Evolutionary conservation across 768 basidiomycete genomes (phyloP), one percentile per base, ranked within the genome.

Genomic region (Chiua virens): DNA sequence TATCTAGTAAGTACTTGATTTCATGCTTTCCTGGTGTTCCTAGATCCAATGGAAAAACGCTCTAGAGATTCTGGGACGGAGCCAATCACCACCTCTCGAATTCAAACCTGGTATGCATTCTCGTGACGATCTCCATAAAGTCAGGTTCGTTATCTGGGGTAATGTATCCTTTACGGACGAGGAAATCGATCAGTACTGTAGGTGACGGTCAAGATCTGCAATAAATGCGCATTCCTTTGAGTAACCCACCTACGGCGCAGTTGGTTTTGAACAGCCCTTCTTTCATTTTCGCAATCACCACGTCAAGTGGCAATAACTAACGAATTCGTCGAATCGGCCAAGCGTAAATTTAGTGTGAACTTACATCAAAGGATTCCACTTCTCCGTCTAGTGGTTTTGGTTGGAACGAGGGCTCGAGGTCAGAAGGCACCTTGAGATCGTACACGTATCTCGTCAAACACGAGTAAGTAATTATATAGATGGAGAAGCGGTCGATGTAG

Each of bases 321-420:
- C 25, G 13, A 8, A 34, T 45, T 13, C 17, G 5, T 35, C 48
- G 18, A 17, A 25, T 48, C 15, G 20, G n/a, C 23, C 30, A 3
- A 30, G 2, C 22, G 3, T 45, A 8, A 49, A 20, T 37, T 21
- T n/a, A 35, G 3, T 37, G 41, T 3, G 13, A 9, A 61, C 77
- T 46, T 49, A 93, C 94, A 73, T 92, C 83, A 59, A 99, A 99
- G 1, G 80, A 86, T 64, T 97, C 94, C 3, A 97, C 97, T 65
- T 99, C 97, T 22, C 92, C 94, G 57, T 99, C 97, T 20, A 81
- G 74, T 0, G 94, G 92, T 45, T 76, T 76, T 8, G 91, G 92
- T 42, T 75, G 73, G 55, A 87, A 81, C 17, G 75, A 69, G 17
- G 78, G 63, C 56, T 71, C 82, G 63, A 65, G 54, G 28, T 68